Base-by-base conservation (phyloP, 305 asterid species). In the Fraxinus floribunda region DNA sequence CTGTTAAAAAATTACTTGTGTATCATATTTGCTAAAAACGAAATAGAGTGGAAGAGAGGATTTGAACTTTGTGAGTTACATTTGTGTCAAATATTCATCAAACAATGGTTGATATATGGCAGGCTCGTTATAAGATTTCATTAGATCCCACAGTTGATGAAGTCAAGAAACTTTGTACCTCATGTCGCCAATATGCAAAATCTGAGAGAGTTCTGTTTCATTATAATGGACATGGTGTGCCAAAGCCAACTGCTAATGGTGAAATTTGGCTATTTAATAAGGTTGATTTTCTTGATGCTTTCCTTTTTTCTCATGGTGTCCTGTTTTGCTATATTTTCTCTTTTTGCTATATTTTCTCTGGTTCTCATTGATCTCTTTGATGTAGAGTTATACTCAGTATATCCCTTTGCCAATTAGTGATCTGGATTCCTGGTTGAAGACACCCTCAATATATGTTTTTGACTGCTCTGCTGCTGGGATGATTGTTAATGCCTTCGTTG, bases 391-490 rank as follows among this genome's bases (percentile, higher is more conserved):
- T 83, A 96, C 99, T 0, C 99, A 96, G 86, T 96, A 96, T 89
- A 96, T 96, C 81, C 99, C 99, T 18, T 87, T 94, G 89, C 93
- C 98, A 26, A 86, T 94, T 75, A 91, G 90, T 72, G 99, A 96
- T 83, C 89, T 96, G 87, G 99, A 96, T 91, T 92, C 98, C 79
- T 96, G 99, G 99, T 85, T 96, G 94, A 91, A 90, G 90, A 92
- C 99, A 5, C 99, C 99, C 24, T 96, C 99, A 7, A 94, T 96
- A 85, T 96, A 94, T 87, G 99, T 96, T 79, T 94, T 96, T 87
- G 99, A 96, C 86, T 96, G 99, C 92, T 96, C 99, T 80, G 99
- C 99, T 75, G 98, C 99, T 77, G 99, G 98, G 85, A 85, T 94
- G 90, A 91, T 96, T 89, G 92, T 96, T 87, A 94, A 87, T 82